phyloP scores from a whole-genome alignment of 2,329 filamentous ascomycete genomes.

The Fusarium chaquense region DNA sequence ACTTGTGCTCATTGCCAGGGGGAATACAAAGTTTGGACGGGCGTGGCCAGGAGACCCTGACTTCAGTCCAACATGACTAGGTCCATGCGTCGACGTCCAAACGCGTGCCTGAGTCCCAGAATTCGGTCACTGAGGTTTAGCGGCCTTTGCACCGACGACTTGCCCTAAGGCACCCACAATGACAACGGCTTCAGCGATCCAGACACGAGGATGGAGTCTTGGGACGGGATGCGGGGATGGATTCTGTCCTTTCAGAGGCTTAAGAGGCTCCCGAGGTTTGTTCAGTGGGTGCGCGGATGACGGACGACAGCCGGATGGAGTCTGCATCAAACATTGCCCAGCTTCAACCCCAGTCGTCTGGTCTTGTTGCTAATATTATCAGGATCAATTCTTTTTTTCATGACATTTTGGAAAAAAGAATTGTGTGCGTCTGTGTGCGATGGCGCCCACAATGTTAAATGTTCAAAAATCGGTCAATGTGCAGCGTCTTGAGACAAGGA shows the following conservation, averaged over 20 bases:
- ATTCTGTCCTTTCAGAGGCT: slow-evolving; percentile 39
- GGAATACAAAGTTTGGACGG: slow-evolving; percentile 27
- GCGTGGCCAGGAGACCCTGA: slow-evolving; percentile 39
- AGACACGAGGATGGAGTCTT: slow-evolving; percentile 41
- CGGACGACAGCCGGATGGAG: slow-evolving; percentile 43
- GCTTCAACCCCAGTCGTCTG: slow-evolving; percentile 32
- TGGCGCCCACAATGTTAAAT: slow-evolving; percentile 38
- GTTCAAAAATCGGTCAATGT: slow-evolving; percentile 29
- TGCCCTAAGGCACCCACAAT: slow-evolving; percentile 50
- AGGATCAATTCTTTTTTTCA: slow-evolving; percentile 27
- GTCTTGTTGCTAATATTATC: slow-evolving; percentile 33
- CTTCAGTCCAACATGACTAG: slow-evolving; percentile 33
- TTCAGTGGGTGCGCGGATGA: slow-evolving; percentile 43
- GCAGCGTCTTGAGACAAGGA: slow-evolving; percentile 28
- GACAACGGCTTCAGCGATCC: slow-evolving; percentile 48
- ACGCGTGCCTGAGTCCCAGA: slow-evolving; percentile 49
- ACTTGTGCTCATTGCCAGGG: slow-evolving; percentile 29
- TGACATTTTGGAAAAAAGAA: slow-evolving; percentile 26
- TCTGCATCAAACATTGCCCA: slow-evolving; percentile 38
- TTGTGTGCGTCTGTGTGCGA: slow-evolving; percentile 29
- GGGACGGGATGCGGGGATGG: slow-evolving; percentile 42
- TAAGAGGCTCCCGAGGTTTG: slow-evolving; percentile 7
- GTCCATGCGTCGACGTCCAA: slow-evolving; percentile 36
- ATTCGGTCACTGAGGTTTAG: slow-evolving; percentile 50
- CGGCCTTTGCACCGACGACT: slow-evolving; percentile 46